Percentiles rank a stretch among this genome's conserved stretches.
Conservation (phyloP, 306 rosid species). For the Vachellia collinsii region DNA sequence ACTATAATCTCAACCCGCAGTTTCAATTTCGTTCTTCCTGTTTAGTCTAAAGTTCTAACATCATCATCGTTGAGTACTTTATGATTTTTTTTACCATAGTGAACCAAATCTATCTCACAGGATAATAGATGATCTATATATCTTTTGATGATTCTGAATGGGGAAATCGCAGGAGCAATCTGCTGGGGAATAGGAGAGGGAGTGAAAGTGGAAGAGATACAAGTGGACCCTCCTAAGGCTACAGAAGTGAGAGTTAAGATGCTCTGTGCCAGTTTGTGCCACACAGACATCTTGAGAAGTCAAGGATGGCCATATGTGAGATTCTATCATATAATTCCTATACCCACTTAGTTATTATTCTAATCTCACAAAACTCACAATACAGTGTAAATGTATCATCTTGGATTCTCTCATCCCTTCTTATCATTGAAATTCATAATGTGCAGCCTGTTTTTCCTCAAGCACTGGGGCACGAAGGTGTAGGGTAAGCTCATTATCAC, state of each 20-base stretch:
- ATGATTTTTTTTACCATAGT: neutral
- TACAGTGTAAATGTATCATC: neutral
- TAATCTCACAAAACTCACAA: neutral
- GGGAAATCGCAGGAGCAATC: neutral
- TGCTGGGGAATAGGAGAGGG: neutral
- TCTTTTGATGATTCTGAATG: neutral
- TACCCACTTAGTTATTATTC: neutral
- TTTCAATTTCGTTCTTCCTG: neutral
- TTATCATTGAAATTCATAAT: neutral
- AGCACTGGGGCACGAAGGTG: conserved; percentile 69
- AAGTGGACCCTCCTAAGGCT: neutral
- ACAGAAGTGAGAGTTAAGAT: neutral
- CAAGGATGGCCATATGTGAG: neutral
- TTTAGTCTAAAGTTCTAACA: neutral
- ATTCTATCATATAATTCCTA: neutral
- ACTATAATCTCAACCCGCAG: neutral
- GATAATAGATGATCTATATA: neutral
- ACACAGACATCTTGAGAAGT: neutral
- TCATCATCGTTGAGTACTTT: neutral
- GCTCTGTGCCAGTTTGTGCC: neutral
- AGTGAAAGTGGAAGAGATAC: neutral
- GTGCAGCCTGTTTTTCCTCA: conserved; percentile 50
- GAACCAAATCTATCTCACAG: neutral
- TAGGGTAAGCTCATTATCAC: conserved; percentile 42
- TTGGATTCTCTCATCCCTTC: too few relatives aligned